phyloP scores from a whole-genome alignment of 257 asterid genomes.

The Nicotiana knightiana region DNA sequence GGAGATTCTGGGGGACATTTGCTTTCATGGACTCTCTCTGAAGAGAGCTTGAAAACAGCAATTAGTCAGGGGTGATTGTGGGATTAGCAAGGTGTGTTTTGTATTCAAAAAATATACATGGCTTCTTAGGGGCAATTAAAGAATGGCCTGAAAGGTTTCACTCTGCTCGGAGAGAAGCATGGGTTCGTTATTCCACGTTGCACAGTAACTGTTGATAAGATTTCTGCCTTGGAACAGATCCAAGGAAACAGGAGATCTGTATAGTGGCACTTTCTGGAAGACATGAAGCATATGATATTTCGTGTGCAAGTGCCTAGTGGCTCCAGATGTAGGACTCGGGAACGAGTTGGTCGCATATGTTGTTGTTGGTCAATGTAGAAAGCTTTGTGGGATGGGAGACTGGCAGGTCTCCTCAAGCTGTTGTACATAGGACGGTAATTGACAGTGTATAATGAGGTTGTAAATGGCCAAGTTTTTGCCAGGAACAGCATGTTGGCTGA shows the following conservation, averaged over 20 bases:
- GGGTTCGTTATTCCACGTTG: neutral
- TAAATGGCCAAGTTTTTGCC: constrained; percentile 23
- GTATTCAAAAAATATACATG: neutral
- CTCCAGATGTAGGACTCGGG: neutral
- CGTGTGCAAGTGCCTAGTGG: constrained; percentile 4
- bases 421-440: constrained; percentile 26
- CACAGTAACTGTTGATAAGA: neutral
- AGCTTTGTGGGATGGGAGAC: constrained; percentile 9
- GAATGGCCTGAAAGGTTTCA: neutral
- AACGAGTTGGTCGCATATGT: constrained; percentile 11
- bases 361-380: neutral
- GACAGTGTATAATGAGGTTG: constrained; percentile 20
- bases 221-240: neutral
- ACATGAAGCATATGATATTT: neutral
- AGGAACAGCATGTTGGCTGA: constrained; percentile 11
- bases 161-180: neutral
- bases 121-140: constrained; percentile 6
- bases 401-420: constrained; percentile 6
- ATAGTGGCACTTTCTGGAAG: neutral
- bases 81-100: constrained; percentile 12
- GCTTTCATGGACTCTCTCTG: constrained; percentile 86
- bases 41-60: constrained; percentile 63
- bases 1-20: constrained; percentile 87
- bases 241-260: constrained; percentile 4
- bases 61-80: constrained; percentile 55